Evolutionary conservation across 1,284 basidiomycete genomes (phyloP), one percentile per base, ranked within the genome.

Genomic region (Pseudozyma tsukubaensis): DNA sequence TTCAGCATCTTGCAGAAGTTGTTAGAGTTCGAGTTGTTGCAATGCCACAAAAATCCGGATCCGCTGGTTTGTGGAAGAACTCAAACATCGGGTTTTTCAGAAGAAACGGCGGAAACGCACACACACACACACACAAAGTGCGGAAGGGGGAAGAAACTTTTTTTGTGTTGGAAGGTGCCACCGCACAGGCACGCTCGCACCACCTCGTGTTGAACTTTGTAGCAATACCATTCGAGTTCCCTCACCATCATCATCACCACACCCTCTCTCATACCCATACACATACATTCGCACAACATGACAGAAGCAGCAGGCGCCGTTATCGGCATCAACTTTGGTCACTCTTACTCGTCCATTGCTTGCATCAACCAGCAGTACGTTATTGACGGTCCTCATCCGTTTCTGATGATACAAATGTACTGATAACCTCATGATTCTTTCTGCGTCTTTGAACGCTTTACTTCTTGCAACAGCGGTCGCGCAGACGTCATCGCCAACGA

Each of bases 321-420:
- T 61, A 86, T 99, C 59, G 96, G 96, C 59, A 94, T 99, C 87
- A 98, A 97, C 88, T 92, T 98, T 86, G 97, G 97, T 45, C 94
- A 97, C 86, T 92, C 93, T 40, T 98, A 92, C 86, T 92, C 93
- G 35, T 95, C 93, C 49, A 96, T 99, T 80, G 93, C 95, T 21
- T 92, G 97, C 66, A 92, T 97, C 83, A 94, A 94, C 84, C 97
- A 97, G 88, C 83, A 84, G 94, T 93, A 60, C 55, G 86, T 84
- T n/a, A 14, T 39, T 18, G 3, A 18, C 11, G 18, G 37, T 32
- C 21, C 24, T 16, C 34, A 2, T 11, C n/a, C 18, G 12, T 10
- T 37, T 14, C 42, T 12, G n/a, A n/a, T n/a, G n/a, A n/a, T n/a
- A n/a, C n/a, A n/a, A n/a, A n/a, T n/a, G n/a, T 44, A 59, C 59